Conservation (phyloP, 2,329 filamentous ascomycete genomes). For the Didymella segeticola region DNA sequence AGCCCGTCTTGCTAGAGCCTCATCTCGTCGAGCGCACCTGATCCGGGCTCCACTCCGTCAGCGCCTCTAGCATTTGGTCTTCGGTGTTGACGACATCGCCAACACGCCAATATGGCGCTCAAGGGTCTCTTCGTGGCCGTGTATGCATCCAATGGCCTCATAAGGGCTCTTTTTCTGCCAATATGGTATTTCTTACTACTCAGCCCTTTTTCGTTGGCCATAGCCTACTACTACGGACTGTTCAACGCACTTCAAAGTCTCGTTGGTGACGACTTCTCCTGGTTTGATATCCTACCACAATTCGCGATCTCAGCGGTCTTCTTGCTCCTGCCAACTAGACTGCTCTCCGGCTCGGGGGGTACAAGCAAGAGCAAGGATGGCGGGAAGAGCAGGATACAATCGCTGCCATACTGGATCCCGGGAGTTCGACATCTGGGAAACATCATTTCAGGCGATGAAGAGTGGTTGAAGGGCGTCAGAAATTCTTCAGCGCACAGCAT, state of each 20-base stretch:
- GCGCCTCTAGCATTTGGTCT: conserved; percentile 8
- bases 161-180: conserved; percentile 46
- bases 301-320: conserved; percentile 37
- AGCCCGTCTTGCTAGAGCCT: conserved; percentile 10
- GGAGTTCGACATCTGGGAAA: conserved; percentile 63
- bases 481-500: conserved; percentile 51
- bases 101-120: conserved; percentile 35
- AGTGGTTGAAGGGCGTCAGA: conserved; percentile 52
- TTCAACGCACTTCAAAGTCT: conserved; percentile 24
- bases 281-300: conserved; percentile 40
- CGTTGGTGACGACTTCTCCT: conserved; percentile 33
- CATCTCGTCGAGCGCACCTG: conserved; percentile 6
- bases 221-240: conserved; percentile 34
- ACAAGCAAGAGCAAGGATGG: conserved; percentile 30
- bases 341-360: conserved; percentile 33
- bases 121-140: conserved; percentile 44
- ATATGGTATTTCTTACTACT: conserved; percentile 38
- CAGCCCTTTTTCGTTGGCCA: conserved; percentile 39
- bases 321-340: conserved; percentile 38
- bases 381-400: conserved; percentile 52
- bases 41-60: conserved; percentile 7
- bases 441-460: conserved; percentile 53
- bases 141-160: conserved; percentile 40
- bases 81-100: conserved; percentile 7
- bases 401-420: conserved; percentile 66